Percentiles rank a stretch among this genome's conserved stretches.
These are phyloP conservation scores for Raffaelea albimanens DNA, from an alignment of 2,329 filamentous ascomycete species.

Conservation along the genomic window DNA sequence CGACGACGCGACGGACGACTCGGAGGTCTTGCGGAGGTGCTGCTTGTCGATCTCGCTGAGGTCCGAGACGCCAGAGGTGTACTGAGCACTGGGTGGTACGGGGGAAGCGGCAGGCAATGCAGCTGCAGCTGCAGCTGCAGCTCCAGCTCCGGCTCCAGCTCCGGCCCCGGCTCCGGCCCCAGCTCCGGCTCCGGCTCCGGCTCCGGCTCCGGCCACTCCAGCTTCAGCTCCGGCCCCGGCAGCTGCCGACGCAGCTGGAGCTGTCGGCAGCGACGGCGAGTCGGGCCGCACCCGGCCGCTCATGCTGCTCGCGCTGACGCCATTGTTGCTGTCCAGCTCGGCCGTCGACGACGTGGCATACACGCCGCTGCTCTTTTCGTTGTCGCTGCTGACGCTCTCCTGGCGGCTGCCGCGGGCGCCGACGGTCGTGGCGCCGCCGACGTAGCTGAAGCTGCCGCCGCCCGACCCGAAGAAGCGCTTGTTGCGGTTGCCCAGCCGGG, in stretches of 20 bases:
- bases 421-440: background rate
- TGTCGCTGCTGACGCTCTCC: constrained; percentile 12
- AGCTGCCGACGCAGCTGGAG: background rate
- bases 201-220: background rate
- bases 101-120: constrained; percentile 4
- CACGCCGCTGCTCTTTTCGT: background rate
- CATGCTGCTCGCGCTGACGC: constrained; percentile 1
- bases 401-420: constrained; percentile 6
- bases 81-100: constrained; percentile 6
- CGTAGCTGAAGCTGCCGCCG: constrained; percentile 7
- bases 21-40: constrained; percentile 4
- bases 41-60: constrained; percentile 27
- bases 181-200: background rate
- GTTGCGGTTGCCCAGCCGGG: constrained; percentile 5
- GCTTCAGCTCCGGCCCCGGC: constrained; percentile 1
- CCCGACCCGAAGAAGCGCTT: background rate
- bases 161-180: background rate
- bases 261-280: constrained; percentile 11
- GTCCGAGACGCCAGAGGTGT: constrained; percentile 29
- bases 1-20: background rate
- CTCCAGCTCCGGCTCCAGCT: background rate
- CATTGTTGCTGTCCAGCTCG: constrained; percentile 16
- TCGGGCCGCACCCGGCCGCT: constrained; percentile 6
- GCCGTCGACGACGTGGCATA: constrained; percentile 6
- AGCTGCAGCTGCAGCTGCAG: background rate